Evolutionary conservation across 2,329 filamentous ascomycete species (phyloP), one percentile per base, ranked within the genome.

Genomic region (Calonectria fujianensis): DNA sequence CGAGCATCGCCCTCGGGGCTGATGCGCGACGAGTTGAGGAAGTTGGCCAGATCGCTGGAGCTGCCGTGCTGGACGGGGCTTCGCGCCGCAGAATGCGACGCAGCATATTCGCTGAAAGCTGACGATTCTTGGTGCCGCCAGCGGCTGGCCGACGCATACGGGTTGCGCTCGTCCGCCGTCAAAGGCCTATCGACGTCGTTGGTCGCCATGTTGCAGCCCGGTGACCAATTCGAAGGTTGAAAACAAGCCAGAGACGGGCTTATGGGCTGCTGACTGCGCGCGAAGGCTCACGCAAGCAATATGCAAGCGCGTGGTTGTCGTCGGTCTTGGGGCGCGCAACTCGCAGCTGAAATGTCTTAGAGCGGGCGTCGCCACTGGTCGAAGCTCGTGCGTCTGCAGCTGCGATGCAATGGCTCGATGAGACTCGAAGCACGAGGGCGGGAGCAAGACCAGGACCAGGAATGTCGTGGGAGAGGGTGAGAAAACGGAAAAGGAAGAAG

Each of bases 41-140:
- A 93, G 75, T 88, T 84, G 74, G 90, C 87, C 37, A 93, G 86
- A 70, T 91, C 89, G 78, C 83, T 85, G 35, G 89, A 90, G 72
- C 85, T 85, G 72, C 85, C 83, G 76, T 71, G 86, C 85, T 73
- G 79, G 52, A 81, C 77, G 59, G 82, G 82, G 51, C 83, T 82
- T 73, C 83, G 83, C 27, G 80, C 79, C 27, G 67, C 71, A 35
- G 81, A 81, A 37, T 82, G 79, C 54, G 68, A 32, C 24, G 74
- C 86, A 41, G 90, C 90, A 80, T 89, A 85, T 66, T 87, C 87
- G 65, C 87, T 87, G 80, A 87, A 93, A 41, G 90, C 86, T 16
- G 86, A 85, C 1, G 91, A 93, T 81, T 93, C 92, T 81, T 93
- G 90, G 81, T 93, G 92, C 70, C 91, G 89, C 92, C 92, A 93